Base-by-base conservation (phyloP, 148 eudicot species). In the Pouteria glomerata region DNA sequence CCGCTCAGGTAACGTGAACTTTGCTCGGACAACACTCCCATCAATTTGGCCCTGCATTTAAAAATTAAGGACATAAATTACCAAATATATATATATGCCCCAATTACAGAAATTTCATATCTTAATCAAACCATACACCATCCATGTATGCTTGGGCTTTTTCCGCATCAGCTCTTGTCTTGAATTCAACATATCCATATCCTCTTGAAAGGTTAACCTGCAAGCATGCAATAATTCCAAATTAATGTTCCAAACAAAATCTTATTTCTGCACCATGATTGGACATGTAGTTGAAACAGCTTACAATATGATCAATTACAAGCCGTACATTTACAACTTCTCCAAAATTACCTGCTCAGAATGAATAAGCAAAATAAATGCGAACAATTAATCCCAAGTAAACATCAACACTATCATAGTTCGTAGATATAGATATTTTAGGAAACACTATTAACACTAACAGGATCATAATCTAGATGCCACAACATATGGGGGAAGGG, bases 161-260 rank as follows among this genome's bases (percentile, higher is more conserved):
- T 82, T 94, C 98, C 72, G 98, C 98, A 81, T 91, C 96, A 83
- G 87, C 77, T 81, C 96, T 85, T 21, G 76, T 81, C 88, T 89
- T 89, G 81, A 94, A 94, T 77, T 91, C 97, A 75, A 94, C 97
- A 86, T 94, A 94, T 64, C 87, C 98, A 80, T 75, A 85, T 69
- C 96, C 97, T 84, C 75, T 94, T 33, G 97, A 85, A 66, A 94
- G 93, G 72, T 91, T 91, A 66, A 86, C 97, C 93, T 94, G 83
- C 59, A 69, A 29, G 66, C 4, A 51, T 33, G 61, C 53, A 42
- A 67, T 24, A 63, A 55, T 76, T 63, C 71, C 23, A 63, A 18
- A 34, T 45, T 21, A 57, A 7, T 19, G 19, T 21, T 68, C 26
- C 45, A 57, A 66, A 33, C 37, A 47, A 15, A n/a, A 34, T 24